Percentiles rank a stretch among this genome's conserved stretches.
These are phyloP conservation scores for Termitomyces titanicus DNA, from an alignment of 768 basidiomycete genomes.

Conservation along the genomic window DNA sequence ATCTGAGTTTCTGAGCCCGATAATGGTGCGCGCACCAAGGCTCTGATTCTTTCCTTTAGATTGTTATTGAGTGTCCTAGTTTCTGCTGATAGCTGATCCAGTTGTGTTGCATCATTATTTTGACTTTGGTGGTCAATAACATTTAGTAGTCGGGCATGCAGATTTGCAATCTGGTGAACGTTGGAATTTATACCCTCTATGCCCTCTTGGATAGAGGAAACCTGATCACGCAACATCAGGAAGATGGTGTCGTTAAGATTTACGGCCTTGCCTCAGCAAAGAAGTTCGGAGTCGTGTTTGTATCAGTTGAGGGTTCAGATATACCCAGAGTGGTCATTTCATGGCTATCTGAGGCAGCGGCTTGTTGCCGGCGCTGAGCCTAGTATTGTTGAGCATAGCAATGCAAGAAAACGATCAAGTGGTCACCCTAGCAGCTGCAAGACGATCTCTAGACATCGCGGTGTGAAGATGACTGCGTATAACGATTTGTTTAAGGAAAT, in stretches of 20 bases:
- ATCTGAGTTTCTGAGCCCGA: slow-evolving; percentile 30
- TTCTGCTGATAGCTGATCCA: slow-evolving; percentile 57
- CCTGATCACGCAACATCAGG: slow-evolving; percentile 20
- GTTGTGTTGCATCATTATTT: slow-evolving; percentile 28
- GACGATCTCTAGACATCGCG: slow-evolving; percentile 34
- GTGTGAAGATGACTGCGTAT: slow-evolving; percentile 6
- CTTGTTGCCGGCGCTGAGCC: slow-evolving; percentile 31
- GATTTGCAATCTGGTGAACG: slow-evolving; percentile 32
- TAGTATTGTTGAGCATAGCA: slow-evolving; percentile 7
- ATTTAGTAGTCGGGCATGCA: slow-evolving; percentile 36
- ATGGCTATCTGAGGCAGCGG: slow-evolving; percentile 16
- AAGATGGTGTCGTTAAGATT: not conserved
- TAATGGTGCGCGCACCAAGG: slow-evolving; percentile 35
- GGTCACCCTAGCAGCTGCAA: slow-evolving; percentile 34
- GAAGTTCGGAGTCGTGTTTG: slow-evolving; percentile 25
- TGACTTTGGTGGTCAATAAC: slow-evolving; percentile 29
- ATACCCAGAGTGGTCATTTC: slow-evolving; percentile 26
- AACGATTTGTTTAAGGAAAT: not conserved
- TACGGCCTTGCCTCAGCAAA: slow-evolving; percentile 29
- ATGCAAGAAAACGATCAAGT: not conserved
- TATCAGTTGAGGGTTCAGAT: slow-evolving; percentile 12
- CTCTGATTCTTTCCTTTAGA: slow-evolving; percentile 58
- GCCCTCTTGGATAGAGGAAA: slow-evolving; percentile 36
- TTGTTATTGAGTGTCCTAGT: slow-evolving; percentile 56
- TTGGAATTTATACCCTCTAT: slow-evolving; percentile 36